Base-by-base conservation (phyloP, 805 yeast species). In the Henningerozyma blattae region DNA sequence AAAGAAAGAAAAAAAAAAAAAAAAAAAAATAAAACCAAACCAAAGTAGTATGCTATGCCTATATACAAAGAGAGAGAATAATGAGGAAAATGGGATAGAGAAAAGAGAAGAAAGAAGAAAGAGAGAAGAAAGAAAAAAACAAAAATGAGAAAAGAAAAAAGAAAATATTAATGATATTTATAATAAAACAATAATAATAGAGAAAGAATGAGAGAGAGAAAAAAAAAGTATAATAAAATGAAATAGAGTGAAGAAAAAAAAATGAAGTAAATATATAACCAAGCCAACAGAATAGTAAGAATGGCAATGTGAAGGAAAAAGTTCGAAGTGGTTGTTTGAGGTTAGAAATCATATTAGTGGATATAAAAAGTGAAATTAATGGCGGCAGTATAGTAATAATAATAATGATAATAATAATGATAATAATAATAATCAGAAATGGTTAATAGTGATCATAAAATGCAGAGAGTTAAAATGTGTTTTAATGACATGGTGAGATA, bases 251-350 rank as follows among this genome's bases (percentile, higher is more conserved):
- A 31, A 19, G 17, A 25, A 13, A 19, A 24, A 22, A 34, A 12
- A 27, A 32, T 27, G 42, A 34, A 15, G 18, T 35, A 30, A 43
- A 27, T 37, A 48, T n/a, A n/a, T n/a, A n/a, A n/a, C n/a, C n/a
- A n/a, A n/a, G n/a, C n/a, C n/a, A n/a, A n/a, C n/a, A n/a, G n/a
- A n/a, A n/a, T n/a, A n/a, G n/a, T n/a, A n/a, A n/a, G n/a, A n/a
- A n/a, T n/a, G n/a, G n/a, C n/a, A n/a, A n/a, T n/a, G n/a, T n/a
- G n/a, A n/a, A n/a, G n/a, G n/a, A n/a, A n/a, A n/a, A n/a, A n/a
- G n/a, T n/a, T n/a, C n/a, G n/a, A n/a, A n/a, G n/a, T n/a, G n/a
- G n/a, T n/a, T n/a, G n/a, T n/a, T n/a, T n/a, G n/a, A n/a, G n/a
- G n/a, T n/a, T n/a, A n/a, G n/a, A n/a, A n/a, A n/a, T n/a, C n/a